Percentiles rank a stretch among this genome's conserved stretches.
Conservation (phyloP, 108 stramenopile species). For the Cyclotella sp. region DNA sequence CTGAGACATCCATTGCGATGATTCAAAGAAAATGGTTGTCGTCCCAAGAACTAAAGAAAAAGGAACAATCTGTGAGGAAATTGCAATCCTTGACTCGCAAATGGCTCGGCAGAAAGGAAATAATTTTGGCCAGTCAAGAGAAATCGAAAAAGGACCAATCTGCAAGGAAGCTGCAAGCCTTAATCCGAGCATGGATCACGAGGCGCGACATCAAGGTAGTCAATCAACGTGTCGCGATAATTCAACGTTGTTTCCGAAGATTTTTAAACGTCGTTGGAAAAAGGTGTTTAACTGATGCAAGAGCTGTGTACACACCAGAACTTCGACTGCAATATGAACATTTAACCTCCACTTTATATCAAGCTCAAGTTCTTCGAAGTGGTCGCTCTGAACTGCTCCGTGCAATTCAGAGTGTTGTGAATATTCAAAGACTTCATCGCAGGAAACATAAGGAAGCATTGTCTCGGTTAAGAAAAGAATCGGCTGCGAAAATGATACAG, state of each 20-base stretch:
- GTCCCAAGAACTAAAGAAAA: background rate
- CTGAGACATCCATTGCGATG: background rate
- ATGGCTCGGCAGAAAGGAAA: background rate
- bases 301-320: background rate
- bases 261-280: background rate
- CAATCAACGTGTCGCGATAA: background rate
- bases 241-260: background rate
- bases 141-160: background rate
- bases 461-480: background rate
- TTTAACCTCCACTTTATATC: background rate
- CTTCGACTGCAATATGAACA: background rate
- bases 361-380: background rate
- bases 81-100: background rate
- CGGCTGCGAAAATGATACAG: conserved; percentile 16
- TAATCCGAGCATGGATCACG: background rate
- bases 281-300: background rate
- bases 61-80: background rate
- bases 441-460: background rate
- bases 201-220: background rate
- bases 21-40: conserved; percentile 11
- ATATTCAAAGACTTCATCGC: background rate
- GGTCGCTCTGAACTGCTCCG: no score
- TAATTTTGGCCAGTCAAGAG: background rate
- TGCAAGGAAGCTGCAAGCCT: background rate
- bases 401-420: background rate